Base-by-base conservation (phyloP, 331 rosid species). In the Erythrophleum ivorense region DNA sequence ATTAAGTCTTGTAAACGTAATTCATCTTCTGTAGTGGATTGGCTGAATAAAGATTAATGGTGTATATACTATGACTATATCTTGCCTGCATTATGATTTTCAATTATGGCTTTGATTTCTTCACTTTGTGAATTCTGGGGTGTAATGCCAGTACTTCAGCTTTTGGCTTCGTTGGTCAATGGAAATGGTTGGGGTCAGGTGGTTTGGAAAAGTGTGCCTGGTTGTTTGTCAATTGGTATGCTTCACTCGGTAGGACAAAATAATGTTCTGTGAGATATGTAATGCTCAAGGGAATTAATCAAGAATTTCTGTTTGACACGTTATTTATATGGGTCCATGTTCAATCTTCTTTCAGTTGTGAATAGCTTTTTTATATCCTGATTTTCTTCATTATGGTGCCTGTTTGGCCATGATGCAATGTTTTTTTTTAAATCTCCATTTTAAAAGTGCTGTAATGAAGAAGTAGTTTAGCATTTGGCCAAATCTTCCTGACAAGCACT, bases 31-130 rank as follows among this genome's bases (percentile, higher is more conserved):
- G 55, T 11, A 2, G 38, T 45, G 55, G 75, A 70, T 45, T 45
- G 1, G 55, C 68, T 57, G 55, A 57, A 58, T 43, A 38, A 31
- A 46, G 5, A 4, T 59, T 45, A 21, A 3, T 48, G 59, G 7
- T 7, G 21, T 29, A 46, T 46, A 1, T 24, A 12, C 21, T 13
- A 49, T 40, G 7, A 67, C 48, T 76, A 34, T 29, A 34, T 45
- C 71, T 48, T 59, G 31, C 33, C 60, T 29, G 46, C 71, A 29
- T 60, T 57, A 55, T 52, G 68, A 29, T 38, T 75, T 40, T 75
- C 54, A 55, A 4, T 55, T 43, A 41, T 45, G 48, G 71, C 41
- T 29, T 58, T 40, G 53, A 14, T 75, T 40, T 75, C 79, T 59
- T 75, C 55, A 7, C 43, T 40, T 19, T 41, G 14, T 59, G 79